These are phyloP conservation scores for Backusella mclennaniae DNA, from an alignment of 192 early-diverging fungal species.

Conservation along the genomic window DNA sequence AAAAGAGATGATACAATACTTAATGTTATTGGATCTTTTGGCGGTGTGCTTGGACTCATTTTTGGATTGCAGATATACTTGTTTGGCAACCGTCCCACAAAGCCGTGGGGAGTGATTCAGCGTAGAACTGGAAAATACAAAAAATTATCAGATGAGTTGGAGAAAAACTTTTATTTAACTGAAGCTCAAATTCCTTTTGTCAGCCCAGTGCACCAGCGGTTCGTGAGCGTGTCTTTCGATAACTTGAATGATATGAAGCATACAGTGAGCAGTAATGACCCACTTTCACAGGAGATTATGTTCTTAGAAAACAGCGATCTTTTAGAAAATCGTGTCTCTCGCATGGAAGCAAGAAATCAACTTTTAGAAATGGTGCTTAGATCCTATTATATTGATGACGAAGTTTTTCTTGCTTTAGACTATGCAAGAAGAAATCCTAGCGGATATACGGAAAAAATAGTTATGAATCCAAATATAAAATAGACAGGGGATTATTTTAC, in stretches of 20 bases:
- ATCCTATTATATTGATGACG: conserved; percentile 6
- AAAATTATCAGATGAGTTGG: background rate
- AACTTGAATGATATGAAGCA: background rate
- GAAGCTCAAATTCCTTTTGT: conserved; percentile 4
- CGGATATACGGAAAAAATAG: background rate
- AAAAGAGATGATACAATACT: conserved; percentile 6
- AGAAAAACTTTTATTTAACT: background rate
- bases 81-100: background rate
- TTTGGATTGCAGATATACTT: conserved; percentile 10
- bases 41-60: conserved; percentile 15
- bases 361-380: background rate
- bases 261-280: background rate
- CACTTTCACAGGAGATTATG: too few species aligned
- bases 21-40: conserved; percentile 5
- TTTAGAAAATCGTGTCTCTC: background rate
- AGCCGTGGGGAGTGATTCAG: conserved; percentile 9
- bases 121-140: background rate
- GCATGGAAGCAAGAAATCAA: background rate
- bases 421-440: background rate
- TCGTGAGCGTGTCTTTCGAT: background rate
- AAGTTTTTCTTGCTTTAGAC: background rate
- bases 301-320: background rate
- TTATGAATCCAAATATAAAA: too few species aligned
- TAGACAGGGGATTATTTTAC: too few species aligned
- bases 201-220: background rate